A percentile compares a stretch with the other conserved stretches of the same genome.
Evolutionary conservation across 2,329 filamentous ascomycete species (phyloP).

Genomic region (Malbranchea cinnamomea): DNA sequence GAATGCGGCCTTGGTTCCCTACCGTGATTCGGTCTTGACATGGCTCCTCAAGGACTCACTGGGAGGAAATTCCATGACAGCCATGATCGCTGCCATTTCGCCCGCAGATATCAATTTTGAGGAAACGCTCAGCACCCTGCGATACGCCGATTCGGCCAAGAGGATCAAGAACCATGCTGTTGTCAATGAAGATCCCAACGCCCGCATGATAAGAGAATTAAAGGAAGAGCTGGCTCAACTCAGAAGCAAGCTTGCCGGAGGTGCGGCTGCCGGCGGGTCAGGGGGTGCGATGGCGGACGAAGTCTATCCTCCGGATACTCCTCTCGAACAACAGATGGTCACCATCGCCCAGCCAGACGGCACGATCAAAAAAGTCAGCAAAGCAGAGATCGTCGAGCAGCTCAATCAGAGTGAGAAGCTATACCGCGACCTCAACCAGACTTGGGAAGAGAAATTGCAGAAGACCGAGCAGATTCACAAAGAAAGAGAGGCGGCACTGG

Average conservation of each 20-base stretch:
- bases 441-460: conserved; percentile 90
- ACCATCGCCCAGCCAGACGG: conserved; percentile 82
- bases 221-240: conserved; percentile 86
- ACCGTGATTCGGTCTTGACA: conserved; percentile 90
- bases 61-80: conserved; percentile 97
- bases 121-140: conserved; percentile 84
- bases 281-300: conserved; percentile 47
- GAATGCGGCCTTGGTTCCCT: conserved; percentile 66
- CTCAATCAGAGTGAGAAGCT: conserved; percentile 93
- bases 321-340: conserved; percentile 88
- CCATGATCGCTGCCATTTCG: conserved; percentile 98
- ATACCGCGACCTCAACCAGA: conserved; percentile 90
- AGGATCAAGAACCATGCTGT: conserved; percentile 99
- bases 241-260: conserved; percentile 65
- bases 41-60: conserved; percentile 96
- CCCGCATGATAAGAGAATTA: conserved; percentile 93
- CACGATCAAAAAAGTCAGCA: conserved; percentile 83
- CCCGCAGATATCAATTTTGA: conserved; percentile 99
- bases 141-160: conserved; percentile 95
- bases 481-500: conserved; percentile 82
- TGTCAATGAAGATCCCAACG: conserved; percentile 97
- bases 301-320: conserved; percentile 82
- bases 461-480: conserved; percentile 98
- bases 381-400: conserved; percentile 95
- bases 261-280: conserved; percentile 29